Base-by-base conservation (phyloP, 192 early-diverging fungal species). In the Backusella circina region DNA sequence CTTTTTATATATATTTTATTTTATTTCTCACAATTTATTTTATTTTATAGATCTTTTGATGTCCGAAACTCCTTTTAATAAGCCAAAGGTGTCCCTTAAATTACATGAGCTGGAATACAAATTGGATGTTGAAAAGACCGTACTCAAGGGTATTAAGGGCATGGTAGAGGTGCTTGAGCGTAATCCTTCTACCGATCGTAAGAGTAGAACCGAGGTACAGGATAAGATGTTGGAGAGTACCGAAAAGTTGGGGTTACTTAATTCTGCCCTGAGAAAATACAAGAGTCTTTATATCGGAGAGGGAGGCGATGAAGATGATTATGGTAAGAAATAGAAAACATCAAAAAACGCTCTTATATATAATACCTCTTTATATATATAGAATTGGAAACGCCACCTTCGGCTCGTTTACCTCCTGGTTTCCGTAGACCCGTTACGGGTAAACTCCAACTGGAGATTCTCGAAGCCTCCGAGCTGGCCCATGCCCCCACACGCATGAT, bases 111-210 rank as follows among this genome's bases (percentile, higher is more conserved):
- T 97, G 51, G 90, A 90, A 36, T 91, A 89, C 76, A 97, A 98
- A 84, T 88, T 98, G 10, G 93, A 96, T 73, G 92, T 98, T 26
- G 98, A 99, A 87, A 90, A 87, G 76, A 95, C 96, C 80, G 90
- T 99, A 39, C 89, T 90, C 73, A 93, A 91, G 33, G 95, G 92
- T 41, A 92, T 92, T 5, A 88, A 93, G 74, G 79, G 87, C 39
- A 89, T 96, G 72, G 72, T 66, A 4, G 68, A 78, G 28, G 82
- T 84, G 61, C 83, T 84, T 44, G 84, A 84, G 70, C 75, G 81
- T 31, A 85, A 88, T 72, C 86, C 86, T 12, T 82, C 83, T 13
- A 82, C 80, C 67, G 78, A 79, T 61, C 92, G 90, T 77, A 90
- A 87, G 51, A 69, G 75, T 51, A 51, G 84, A 26, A 74, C 75